Conservation (phyloP, 805 yeast species). For the Ogataea pilisensis region DNA sequence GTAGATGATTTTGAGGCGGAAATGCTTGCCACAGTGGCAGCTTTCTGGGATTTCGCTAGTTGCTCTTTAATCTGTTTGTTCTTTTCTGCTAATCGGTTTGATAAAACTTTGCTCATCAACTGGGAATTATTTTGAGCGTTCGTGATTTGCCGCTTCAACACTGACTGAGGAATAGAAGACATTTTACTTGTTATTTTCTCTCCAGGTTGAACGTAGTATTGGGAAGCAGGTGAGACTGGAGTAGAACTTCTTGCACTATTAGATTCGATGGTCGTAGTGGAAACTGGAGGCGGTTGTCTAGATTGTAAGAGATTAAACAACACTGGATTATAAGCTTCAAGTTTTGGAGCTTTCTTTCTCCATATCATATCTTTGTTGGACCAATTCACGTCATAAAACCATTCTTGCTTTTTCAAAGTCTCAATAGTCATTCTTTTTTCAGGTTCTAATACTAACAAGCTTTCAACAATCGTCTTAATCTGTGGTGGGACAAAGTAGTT, state of each 20-base stretch:
- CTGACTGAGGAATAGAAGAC: constrained; percentile 27
- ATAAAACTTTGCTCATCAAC: constrained; percentile 31
- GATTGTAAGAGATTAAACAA: constrained; percentile 20
- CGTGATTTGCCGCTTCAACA: constrained; percentile 27
- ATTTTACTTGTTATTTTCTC: constrained; percentile 24
- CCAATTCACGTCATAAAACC: constrained; percentile 72
- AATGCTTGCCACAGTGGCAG: constrained; percentile 15
- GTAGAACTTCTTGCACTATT: neutral
- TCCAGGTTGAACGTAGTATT: constrained; percentile 22
- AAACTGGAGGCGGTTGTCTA: constrained; percentile 19
- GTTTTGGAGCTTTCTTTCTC: constrained; percentile 61
- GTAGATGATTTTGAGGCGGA: constrained; percentile 20
- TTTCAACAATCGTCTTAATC: constrained; percentile 62
- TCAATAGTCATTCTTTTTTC: constrained; percentile 54
- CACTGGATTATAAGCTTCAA: constrained; percentile 58
- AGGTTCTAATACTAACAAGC: constrained; percentile 70
- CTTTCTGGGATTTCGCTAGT: constrained; percentile 13
- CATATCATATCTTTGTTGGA: constrained; percentile 60
- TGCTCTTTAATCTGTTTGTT: constrained; percentile 25
- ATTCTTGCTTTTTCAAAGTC: constrained; percentile 60
- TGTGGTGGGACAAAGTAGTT: constrained; percentile 56
- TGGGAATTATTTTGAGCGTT: constrained; percentile 31
- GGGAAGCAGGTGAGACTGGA: constrained; percentile 11
- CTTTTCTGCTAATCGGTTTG: constrained; percentile 29
- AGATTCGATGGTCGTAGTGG: constrained; percentile 2